Evolutionary conservation across 2,329 filamentous ascomycete genomes (phyloP).

Genomic region (Fusarium brevicatenulatum): DNA sequence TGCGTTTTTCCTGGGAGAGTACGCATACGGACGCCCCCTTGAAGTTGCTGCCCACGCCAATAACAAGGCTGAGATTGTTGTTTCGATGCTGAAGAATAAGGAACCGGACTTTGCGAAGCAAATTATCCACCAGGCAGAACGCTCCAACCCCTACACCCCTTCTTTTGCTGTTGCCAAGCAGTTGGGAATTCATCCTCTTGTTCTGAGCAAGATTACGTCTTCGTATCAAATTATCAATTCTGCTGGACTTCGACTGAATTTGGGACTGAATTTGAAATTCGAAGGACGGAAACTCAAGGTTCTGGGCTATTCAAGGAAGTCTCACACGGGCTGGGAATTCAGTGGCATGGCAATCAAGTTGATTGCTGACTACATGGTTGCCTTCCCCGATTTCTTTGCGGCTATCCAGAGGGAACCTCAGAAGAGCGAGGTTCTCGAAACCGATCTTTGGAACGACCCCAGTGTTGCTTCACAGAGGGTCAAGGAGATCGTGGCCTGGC

Average conservation of each 20-base stretch:
- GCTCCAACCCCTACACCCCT: constrained; percentile 79
- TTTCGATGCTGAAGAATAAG: constrained; percentile 76
- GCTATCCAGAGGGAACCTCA: constrained; percentile 87
- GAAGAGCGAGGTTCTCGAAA: constrained; percentile 84
- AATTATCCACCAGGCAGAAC: constrained; percentile 77
- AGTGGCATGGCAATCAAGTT: constrained; percentile 84
- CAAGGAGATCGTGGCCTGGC: constrained; percentile 93
- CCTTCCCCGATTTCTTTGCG: constrained; percentile 94
- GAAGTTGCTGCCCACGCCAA: constrained; percentile 79
- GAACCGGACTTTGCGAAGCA: constrained; percentile 84
- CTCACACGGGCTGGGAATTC: constrained; percentile 92
- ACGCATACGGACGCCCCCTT: constrained; percentile 90
- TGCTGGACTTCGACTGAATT: constrained; percentile 84
- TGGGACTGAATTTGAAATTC: constrained; percentile 96
- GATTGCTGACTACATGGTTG: constrained; percentile 88
- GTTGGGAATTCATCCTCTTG: constrained; percentile 83
- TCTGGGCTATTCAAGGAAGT: constrained; percentile 91
- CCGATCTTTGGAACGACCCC: constrained; percentile 82
- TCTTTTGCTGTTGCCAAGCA: constrained; percentile 89
- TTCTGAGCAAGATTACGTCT: constrained; percentile 94
- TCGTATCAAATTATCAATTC: constrained; percentile 85
- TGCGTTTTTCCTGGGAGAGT: constrained; percentile 94
- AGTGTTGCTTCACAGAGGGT: constrained; percentile 80
- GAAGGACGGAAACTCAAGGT: constrained; percentile 96
- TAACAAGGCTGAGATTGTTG: constrained; percentile 80